Base-by-base conservation (phyloP, 2,329 filamentous ascomycete species). In the Aspergillus novoparasiticus region DNA sequence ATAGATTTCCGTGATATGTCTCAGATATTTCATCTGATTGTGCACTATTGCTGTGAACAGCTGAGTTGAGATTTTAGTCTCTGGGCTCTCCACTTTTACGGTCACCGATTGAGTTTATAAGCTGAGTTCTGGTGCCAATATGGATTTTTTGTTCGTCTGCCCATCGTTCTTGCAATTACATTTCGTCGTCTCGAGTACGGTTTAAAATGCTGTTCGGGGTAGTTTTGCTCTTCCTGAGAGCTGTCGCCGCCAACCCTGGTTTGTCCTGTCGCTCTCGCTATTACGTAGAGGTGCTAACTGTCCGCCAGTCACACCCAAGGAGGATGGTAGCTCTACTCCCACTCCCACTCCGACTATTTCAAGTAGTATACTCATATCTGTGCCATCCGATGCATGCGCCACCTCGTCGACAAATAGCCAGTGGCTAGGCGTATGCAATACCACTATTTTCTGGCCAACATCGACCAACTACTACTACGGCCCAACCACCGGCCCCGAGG, bases 341-440 rank as follows among this genome's bases (percentile, higher is more conserved):
- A 54, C 30, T 21, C 51, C 51, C 51, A 41, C 34, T 16, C 34
- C 14, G 2, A 53, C 51, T 14, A 10, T 9, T 8, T 26, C 46
- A 28, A 28, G 23, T 3, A 50, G 46, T 9, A 19, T 9, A 28
- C 46, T 14, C 12, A 6, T 6, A 3, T 10, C 50, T 6, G 28
- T 11, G 30, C 30, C 28, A 11, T 54, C 51, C 9, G 51, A 36
- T 23, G 19, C 9, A 12, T 54, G 51, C 8, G 51, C 21, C 19
- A 12, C 30, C 9, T n/a, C 51, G 4, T 57, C 60, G 14, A 69
- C 67, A 43, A 69, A 66, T 59, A 63, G 59, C 10, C 73, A 88
- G 54, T 70, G 68, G 68, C 61, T 70, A n/a, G 66, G 61, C 39
- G 67, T 61, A 1, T 61, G 51, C 32, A 59, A 68, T 43, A 70